These are phyloP conservation scores for Pholiota adiposa DNA, from an alignment of 1,284 basidiomycete species.

Conservation along the genomic window DNA sequence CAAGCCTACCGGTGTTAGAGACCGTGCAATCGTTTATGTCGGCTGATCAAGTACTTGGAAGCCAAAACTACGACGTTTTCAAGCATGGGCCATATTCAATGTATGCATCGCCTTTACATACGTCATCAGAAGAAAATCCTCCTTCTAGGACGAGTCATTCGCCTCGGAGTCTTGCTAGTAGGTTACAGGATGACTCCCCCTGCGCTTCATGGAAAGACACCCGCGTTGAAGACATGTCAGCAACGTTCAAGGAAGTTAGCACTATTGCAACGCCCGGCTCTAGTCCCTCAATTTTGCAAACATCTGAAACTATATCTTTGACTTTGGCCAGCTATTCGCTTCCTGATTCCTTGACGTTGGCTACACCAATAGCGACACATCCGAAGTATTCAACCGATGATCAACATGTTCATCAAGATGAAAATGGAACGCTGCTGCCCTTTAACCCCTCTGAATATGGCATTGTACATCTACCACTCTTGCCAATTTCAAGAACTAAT, in stretches of 20 bases:
- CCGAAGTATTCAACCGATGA: slow-evolving; percentile 5
- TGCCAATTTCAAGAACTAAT: slow-evolving; percentile 24
- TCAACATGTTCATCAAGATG: not conserved
- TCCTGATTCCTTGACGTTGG: not conserved
- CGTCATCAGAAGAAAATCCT: not conserved
- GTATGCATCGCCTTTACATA: slow-evolving; percentile 15
- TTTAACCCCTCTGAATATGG: slow-evolving; percentile 52
- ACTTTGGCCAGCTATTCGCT: not conserved
- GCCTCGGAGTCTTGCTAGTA: not conserved
- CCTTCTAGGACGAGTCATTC: slow-evolving; percentile 3
- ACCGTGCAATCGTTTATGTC: slow-evolving; percentile 10
- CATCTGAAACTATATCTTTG: not conserved
- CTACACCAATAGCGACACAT: slow-evolving; percentile 16
- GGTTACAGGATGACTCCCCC: not conserved
- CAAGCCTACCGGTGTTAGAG: slow-evolving; percentile 7
- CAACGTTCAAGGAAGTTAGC: not conserved
- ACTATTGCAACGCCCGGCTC: not conserved
- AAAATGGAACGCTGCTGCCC: slow-evolving; percentile 19
- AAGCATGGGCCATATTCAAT: not conserved
- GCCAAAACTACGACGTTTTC: slow-evolving; percentile 4
- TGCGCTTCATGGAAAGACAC: not conserved
- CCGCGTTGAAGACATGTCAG: not conserved
- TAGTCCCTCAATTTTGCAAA: not conserved
- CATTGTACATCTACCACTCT: slow-evolving; percentile 54
- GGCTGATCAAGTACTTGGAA: slow-evolving; percentile 16